Base-by-base conservation (phyloP, 257 asterid species). In the Mentha longifolia region DNA sequence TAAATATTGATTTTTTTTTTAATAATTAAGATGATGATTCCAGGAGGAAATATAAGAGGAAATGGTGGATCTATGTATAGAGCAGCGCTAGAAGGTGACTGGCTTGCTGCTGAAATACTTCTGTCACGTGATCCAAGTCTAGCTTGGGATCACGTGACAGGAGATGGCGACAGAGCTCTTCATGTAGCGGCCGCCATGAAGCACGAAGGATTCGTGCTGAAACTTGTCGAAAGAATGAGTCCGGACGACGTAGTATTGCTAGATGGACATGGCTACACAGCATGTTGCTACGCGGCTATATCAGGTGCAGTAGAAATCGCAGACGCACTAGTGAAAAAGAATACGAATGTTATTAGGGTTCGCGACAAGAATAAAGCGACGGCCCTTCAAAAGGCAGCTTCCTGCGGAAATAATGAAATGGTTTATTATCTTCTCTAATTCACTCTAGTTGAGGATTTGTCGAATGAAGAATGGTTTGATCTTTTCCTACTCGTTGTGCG, bases 281-380 rank as follows among this genome's bases (percentile, higher is more conserved):
- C 81, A 5, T 77, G 75, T 46, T 33, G 30, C 54, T 11, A 41
- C 19, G 84, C 81, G 1, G 81, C 77, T 17, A 11, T 14, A 0
- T 35, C 73, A 1, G 84, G 79, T 14, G 7, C 39, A 0, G 68
- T 76, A 4, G 74, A 80, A 63, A 42, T 63, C 12, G 81, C 74
- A 0, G 31, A 45, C 37, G 19, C 15, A 7, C 68, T 80, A 78
- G n/a, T 22, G 28, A 8, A 43, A 7, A 49, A 22, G 16, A 67
- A 71, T 49, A 1, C 39, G 2, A 12, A 28, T 19, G 52, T 76
- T 37, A 30, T 37, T 20, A 64, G 47, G 9, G 19, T 37, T 0
- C 71, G 25, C 3, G 54, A 41, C 5, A 2, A 0, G 6, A 14
- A 30, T 33, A 0, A 14, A 0, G 1, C 0, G 8, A 63, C 70